Evolutionary conservation across 208 protist genomes (phyloP).

Genomic region (Trypanosomatidae sp.): DNA sequence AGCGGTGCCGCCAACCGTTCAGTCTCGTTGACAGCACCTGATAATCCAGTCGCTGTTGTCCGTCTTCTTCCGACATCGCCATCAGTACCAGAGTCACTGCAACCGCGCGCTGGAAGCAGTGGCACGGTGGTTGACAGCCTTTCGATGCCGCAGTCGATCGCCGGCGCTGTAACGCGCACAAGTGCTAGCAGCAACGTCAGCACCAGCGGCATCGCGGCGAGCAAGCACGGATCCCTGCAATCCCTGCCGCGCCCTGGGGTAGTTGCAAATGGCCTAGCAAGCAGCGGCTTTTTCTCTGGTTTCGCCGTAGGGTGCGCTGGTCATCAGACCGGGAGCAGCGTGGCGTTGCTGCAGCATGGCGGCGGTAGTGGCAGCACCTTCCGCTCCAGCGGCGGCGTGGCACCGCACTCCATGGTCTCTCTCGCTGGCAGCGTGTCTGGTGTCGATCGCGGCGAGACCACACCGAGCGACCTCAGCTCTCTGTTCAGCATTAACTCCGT

Average conservation of each 20-base stretch:
- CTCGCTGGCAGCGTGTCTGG: conserved; percentile 15
- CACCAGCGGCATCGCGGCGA: conserved; percentile 3
- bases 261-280: background rate
- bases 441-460: conserved; percentile 24
- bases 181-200: background rate
- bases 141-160: background rate
- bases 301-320: background rate
- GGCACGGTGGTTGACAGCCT: background rate
- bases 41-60: background rate
- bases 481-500: conserved; percentile 61
- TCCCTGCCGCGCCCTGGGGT: conserved; percentile 3
- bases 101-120: conserved; percentile 3
- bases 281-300: conserved; percentile 9
- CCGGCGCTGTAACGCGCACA: background rate
- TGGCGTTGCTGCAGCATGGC: background rate
- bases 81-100: conserved; percentile 9
- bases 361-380: background rate
- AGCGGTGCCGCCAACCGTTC: background rate
- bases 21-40: background rate
- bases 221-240: conserved; percentile 14
- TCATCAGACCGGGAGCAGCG: background rate
- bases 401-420: conserved; percentile 4
- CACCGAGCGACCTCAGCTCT: conserved; percentile 48
- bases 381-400: background rate
- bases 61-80: conserved; percentile 8